A percentile compares a stretch with the other conserved stretches of the same genome.
Evolutionary conservation across 371 early-diverging fungal genomes (phyloP).

Genomic region (Actinomortierella ambigua): DNA sequence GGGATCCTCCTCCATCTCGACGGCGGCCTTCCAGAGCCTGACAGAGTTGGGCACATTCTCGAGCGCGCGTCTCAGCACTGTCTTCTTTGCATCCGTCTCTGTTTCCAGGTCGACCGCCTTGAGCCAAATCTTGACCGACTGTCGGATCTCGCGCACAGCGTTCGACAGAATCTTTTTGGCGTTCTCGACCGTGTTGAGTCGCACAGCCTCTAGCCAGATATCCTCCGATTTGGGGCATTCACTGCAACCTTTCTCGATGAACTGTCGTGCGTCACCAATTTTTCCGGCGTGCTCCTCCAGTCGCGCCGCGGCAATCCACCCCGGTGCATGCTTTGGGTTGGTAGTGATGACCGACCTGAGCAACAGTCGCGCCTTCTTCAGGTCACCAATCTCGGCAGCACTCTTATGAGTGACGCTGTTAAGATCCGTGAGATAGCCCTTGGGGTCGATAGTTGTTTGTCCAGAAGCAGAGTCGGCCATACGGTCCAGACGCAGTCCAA

Average conservation of each 20-base stretch:
- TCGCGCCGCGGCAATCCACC: conserved; percentile 98
- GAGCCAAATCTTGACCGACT: conserved; percentile 93
- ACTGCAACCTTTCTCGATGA: conserved; percentile 91
- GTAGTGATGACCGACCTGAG: conserved; percentile 89
- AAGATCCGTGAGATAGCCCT: conserved; percentile 93
- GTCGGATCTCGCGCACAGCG: conserved; percentile 89
- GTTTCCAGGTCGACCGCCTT: conserved; percentile 89
- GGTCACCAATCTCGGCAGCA: conserved; percentile 93
- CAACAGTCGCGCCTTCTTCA: conserved; percentile 89
- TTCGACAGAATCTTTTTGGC: conserved; percentile 91
- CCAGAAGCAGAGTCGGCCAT: conserved; percentile 77
- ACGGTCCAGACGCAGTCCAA: conserved; percentile 89
- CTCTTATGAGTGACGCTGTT: conserved; percentile 82
- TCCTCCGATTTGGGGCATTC: conserved; percentile 95
- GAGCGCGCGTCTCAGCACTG: conserved; percentile 91
- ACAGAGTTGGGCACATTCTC: conserved; percentile 94
- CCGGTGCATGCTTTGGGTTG: conserved; percentile 94
- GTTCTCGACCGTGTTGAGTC: conserved; percentile 82
- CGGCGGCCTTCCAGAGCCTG: conserved; percentile 91
- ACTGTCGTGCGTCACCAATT: conserved; percentile 77
- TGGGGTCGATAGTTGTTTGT: conserved; percentile 88
- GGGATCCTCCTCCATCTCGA: conserved; percentile 90
- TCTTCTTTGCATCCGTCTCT: conserved; percentile 74
- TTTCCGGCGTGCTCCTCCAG: conserved; percentile 94
- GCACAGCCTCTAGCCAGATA: conserved; percentile 95